phyloP scores from a whole-genome alignment of 208 protist species.

The Crithidia sp. region DNA sequence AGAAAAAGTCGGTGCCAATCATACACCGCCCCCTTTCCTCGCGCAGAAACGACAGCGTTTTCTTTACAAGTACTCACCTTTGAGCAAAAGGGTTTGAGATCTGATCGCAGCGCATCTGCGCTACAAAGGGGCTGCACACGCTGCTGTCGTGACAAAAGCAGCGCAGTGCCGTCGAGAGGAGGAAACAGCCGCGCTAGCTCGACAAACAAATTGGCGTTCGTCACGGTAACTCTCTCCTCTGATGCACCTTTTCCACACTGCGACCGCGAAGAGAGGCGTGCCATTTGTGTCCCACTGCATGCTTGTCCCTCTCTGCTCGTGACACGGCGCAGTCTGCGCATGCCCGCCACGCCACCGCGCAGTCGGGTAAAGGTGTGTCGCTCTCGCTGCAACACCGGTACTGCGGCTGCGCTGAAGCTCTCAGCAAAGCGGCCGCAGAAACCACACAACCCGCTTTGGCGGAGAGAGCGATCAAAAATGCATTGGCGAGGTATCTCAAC shows the following conservation, averaged over 20 bases:
- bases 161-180: neutral
- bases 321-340: neutral
- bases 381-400: no score
- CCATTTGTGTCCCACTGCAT: neutral
- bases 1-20: constrained; percentile 36
- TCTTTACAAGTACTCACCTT: no score
- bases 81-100: neutral
- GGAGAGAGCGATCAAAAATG: no score
- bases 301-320: neutral
- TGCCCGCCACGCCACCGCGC: no score
- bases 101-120: neutral
- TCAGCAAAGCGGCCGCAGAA: no score
- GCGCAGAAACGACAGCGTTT: neutral
- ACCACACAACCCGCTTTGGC: no score
- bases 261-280: neutral
- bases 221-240: constrained; percentile 26
- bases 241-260: neutral
- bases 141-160: no score
- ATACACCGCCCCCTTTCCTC: neutral
- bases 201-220: constrained; percentile 16
- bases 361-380: no score
- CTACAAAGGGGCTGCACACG: neutral
- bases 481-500: no score
- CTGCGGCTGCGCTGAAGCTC: no score
- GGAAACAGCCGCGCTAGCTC: constrained; percentile 36